phyloP scores from a whole-genome alignment of 108 stramenopile genomes.

The Nannochloropsis gaditana region DNA sequence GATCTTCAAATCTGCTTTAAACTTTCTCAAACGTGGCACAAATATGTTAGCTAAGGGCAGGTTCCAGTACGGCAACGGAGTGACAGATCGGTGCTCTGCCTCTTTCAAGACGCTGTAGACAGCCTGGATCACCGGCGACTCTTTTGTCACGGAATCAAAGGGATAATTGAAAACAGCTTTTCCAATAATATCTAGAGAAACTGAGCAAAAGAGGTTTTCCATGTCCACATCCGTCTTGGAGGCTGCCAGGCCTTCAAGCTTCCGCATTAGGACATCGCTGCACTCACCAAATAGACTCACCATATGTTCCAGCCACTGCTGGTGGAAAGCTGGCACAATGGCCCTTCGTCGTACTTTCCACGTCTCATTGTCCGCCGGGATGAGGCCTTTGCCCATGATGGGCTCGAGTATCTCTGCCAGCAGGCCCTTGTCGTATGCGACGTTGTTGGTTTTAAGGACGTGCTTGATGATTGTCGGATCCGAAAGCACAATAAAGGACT shows the following conservation, averaged over 20 bases:
- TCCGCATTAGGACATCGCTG: slow-evolving; percentile 59
- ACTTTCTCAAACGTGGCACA: slow-evolving; percentile 73
- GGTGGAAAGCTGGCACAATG: slow-evolving; percentile 92
- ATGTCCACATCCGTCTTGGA: slow-evolving; percentile 65
- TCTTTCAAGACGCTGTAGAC: slow-evolving; percentile 85
- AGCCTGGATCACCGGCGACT: slow-evolving; percentile 66
- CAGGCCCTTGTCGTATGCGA: slow-evolving; percentile 65
- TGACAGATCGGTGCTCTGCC: slow-evolving; percentile 87
- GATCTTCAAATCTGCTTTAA: slow-evolving; percentile 75
- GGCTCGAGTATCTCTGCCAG: slow-evolving; percentile 53
- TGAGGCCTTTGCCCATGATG: slow-evolving; percentile 79
- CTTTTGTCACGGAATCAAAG: slow-evolving; percentile 77
- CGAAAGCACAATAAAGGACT: slow-evolving; percentile 83
- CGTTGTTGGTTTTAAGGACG: slow-evolving; percentile 73
- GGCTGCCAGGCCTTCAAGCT: slow-evolving; percentile 59
- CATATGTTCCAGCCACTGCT: slow-evolving; percentile 89
- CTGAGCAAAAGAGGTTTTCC: slow-evolving; percentile 79
- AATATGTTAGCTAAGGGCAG: slow-evolving; percentile 77
- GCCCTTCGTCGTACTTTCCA: slow-evolving; percentile 80
- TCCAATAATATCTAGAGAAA: slow-evolving; percentile 88
- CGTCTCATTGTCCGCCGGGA: slow-evolving; percentile 85
- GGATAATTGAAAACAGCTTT: slow-evolving; percentile 86
- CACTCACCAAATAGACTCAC: slow-evolving; percentile 80
- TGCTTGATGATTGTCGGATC: slow-evolving; percentile 83
- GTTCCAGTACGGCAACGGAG: slow-evolving; percentile 91